Base-by-base conservation (phyloP, 495 filamentous ascomycete species). In the Neurospora sp. region DNA sequence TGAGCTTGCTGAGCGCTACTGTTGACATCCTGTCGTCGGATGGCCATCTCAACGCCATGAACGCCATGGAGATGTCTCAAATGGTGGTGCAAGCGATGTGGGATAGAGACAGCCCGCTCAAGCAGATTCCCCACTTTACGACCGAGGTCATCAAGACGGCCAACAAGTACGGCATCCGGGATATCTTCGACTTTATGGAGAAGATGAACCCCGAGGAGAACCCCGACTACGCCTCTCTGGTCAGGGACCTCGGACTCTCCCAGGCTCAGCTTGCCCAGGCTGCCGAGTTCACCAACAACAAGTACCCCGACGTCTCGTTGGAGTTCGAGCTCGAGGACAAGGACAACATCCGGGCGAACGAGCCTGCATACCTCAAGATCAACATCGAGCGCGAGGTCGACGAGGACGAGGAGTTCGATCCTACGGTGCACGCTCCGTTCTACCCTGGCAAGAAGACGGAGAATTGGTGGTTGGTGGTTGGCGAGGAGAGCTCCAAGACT, bases 1-100 rank as follows among this genome's bases (percentile, higher is more conserved):
- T 98, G 68, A 93, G 93, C 78, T 85, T 99, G 9, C 86, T 99
- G 70, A 95, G 92, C 81, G 96, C 96, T 39, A 92, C 88, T 78
- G 96, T 98, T 16, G 96, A 99, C 79, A 93, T 99, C 14, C 88
- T 99, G 66, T 97, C 94, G 10, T 98, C 95, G 7, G 94, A 98
- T 72, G 96, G 95, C 68, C 94, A 98, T 74, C 83, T 98, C 69
- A 99, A 98, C 78, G 95, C 96, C 72, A 96, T 97, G 90, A 93
- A 90, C 76, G 96, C 96, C 37, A 99, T 99, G 96, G 96, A 99
- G 82, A 92, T 99, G 90, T 97, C 94, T 31, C 96, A 99, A 82
- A 99, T 99, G 96, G 92, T 95, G 71, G 94, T 99, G 22, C 96
- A 99, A 82, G 94, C 93, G 39, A 97, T 98, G 93, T 99, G 96